Base-by-base conservation (phyloP, 768 basidiomycete genomes). In the Suillus occidentalis region DNA sequence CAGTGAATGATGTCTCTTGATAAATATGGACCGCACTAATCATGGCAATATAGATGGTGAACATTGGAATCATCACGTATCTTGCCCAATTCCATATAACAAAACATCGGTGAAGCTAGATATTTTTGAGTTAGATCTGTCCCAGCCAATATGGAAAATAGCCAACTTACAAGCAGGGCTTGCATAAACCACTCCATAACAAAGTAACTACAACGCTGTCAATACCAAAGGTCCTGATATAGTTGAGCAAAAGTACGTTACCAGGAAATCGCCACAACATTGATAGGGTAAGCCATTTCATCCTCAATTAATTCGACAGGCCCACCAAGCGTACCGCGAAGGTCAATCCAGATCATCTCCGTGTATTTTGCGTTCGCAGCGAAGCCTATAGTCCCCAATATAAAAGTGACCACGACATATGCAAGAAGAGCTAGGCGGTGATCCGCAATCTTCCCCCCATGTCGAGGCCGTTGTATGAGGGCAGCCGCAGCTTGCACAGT, bases 261-360 rank as follows among this genome's bases (percentile, higher is more conserved):
- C 31, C 45, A 53, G 37, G 64, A 60, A 57, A 52, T 31, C 7
- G 42, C 57, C 61, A 72, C 7, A 4, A 60, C 22, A 45, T 69
- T 67, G 25, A 73, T 49, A 28, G 43, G 42, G 36, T 36, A 43
- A 37, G 47, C 9, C 49, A 67, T 67, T 55, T 59, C 62, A 4
- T 43, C 34, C 4, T 37, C 60, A 6, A 62, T 66, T 43, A 64
- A 70, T 3, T 39, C 65, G 61, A 39, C 37, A 71, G 62, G 50
- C 25, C 50, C 50, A 52, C 50, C 50, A 28, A 25, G 50, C 50
- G 50, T 14, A 18, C 18, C 25, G 36, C 73, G 72, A 36, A 70
- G 34, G 55, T 72, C 73, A 34, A 73, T 71, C 55, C 40, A 74
- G 7, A 70, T 65, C 73, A 68, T 63, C 40, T 74, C 37, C 36